A percentile compares a stretch with the other conserved stretches of the same genome.
Evolutionary conservation across 306 rosid genomes (phyloP).

Genomic region (Hylodesmum podocarpum): DNA sequence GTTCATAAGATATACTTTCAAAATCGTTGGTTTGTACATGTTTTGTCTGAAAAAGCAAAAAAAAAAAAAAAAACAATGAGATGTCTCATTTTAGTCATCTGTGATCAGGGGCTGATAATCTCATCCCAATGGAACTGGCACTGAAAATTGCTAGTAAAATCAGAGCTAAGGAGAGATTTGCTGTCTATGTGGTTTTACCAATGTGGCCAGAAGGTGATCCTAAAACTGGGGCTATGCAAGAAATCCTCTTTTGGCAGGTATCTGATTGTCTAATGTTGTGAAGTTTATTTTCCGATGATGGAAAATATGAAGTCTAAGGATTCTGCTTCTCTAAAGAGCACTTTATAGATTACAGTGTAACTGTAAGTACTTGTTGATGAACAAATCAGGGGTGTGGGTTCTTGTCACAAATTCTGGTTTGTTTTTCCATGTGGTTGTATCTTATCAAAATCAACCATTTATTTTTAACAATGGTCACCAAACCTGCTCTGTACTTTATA

Average conservation of each 20-base stretch:
- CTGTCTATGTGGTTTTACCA: constrained; percentile 77
- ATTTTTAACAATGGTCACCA: neutral
- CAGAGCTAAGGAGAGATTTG: constrained; percentile 83
- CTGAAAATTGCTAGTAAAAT: constrained; percentile 85
- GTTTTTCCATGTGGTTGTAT: neutral
- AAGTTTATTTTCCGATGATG: constrained; percentile 18
- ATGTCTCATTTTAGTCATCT: constrained; percentile 21
- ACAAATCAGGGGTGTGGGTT: constrained; percentile 13
- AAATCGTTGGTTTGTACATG: constrained; percentile 15
- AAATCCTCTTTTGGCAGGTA: constrained; percentile 99
- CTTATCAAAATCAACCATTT: constrained; percentile 7
- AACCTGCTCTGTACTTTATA: neutral
- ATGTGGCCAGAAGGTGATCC: constrained; percentile 99
- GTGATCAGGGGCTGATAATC: constrained; percentile 90
- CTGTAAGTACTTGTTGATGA: constrained; percentile 13
- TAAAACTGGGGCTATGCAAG: constrained; percentile 72
- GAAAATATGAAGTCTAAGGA: constrained; percentile 17
- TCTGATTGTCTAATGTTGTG: constrained; percentile 16
- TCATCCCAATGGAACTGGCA: constrained; percentile 96
- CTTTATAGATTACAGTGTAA: constrained; percentile 3
- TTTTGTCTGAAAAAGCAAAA: neutral
- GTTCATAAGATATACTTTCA: constrained; percentile 16
- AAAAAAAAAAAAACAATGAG: neutral
- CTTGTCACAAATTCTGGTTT: constrained; percentile 26
- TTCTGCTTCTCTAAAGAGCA: neutral